Evolutionary conservation across 2,329 filamentous ascomycete species (phyloP).

Genomic region (Ophiobolus disseminans): DNA sequence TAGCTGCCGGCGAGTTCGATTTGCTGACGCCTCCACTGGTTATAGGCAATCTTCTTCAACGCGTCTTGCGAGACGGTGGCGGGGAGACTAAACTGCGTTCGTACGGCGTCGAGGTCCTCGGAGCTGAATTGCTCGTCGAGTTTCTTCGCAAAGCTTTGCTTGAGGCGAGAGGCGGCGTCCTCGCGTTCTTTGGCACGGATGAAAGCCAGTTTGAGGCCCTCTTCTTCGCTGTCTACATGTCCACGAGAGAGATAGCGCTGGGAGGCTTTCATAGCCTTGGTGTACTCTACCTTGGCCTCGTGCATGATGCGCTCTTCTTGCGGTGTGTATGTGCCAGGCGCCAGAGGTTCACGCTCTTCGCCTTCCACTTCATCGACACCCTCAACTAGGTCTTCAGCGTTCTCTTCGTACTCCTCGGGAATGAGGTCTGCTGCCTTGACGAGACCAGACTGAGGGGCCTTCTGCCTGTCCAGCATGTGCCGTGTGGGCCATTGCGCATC

Average conservation of each 20-base stretch:
- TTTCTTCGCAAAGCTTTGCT: constrained; percentile 16
- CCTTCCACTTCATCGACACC: constrained; percentile 11
- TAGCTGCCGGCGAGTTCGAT: constrained; percentile 24
- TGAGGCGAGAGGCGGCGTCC: constrained; percentile 10
- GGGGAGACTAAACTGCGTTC: constrained; percentile 15
- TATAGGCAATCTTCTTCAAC: constrained; percentile 20
- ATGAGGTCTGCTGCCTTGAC: constrained; percentile 13
- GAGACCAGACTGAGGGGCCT: constrained; percentile 1
- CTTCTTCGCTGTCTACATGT: constrained; percentile 31
- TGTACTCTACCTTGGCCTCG: constrained; percentile 22
- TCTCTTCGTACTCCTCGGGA: constrained; percentile 14
- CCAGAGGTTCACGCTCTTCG: constrained; percentile 10
- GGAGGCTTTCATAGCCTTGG: constrained; percentile 19
- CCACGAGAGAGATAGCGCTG: constrained; percentile 24
- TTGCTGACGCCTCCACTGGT: constrained; percentile 17
- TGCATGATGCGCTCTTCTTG: constrained; percentile 7
- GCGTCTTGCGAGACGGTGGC: constrained; percentile 9
- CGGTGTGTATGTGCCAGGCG: not conserved
- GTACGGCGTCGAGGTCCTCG: constrained; percentile 20
- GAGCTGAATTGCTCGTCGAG: constrained; percentile 18
- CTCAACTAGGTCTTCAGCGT: constrained; percentile 2
- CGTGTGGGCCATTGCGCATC: constrained; percentile 41
- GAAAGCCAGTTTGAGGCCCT: constrained; percentile 34
- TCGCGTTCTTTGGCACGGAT: constrained; percentile 26
- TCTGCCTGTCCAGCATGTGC: constrained; percentile 20